Base-by-base conservation (phyloP, 768 basidiomycete genomes). In the Phanerochaete carnosa region DNA sequence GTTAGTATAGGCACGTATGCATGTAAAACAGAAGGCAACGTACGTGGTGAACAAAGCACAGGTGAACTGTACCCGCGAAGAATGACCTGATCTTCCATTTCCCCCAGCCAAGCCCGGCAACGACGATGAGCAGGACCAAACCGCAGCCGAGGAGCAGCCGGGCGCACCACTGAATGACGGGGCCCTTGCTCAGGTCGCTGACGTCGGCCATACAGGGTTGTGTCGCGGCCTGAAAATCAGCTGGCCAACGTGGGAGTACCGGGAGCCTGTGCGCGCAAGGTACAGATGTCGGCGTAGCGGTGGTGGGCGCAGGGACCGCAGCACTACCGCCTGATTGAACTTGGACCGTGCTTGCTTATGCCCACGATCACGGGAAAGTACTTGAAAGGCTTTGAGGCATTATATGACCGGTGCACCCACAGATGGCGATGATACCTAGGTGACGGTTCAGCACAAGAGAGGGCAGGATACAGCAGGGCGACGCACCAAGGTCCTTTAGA, bases 311-410 rank as follows among this genome's bases (percentile, higher is more conserved):
- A 91, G 79, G 98, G 97, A 51, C 95, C 95, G 55, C 96, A 85
- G 25, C 89, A 89, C 97, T 97, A 98, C 97, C 97, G 98, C 74
- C 93, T 91, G 77, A 99, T 96, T 25, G 95, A 97, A 9, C 96
- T 71, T 99, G 85, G 47, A 95, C 90, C 5, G 96, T 95, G 51
- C 97, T 96, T 1, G 94, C n/a, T n/a, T n/a, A n/a, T 88, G 53
- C 97, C 97, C 11, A 87, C 82, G 23, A 90, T 68, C 26, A 94
- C 92, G 51, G 98, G 85, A 64, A 83, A 76, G 70, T 94, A 97
- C 72, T 98, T 89, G 13, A 98, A 77, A 19, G 91, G 88, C 60
- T 81, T 81, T 4, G 89, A 87, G 35, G 96, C 97, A 70, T 97
- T 98, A 74, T 96, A 99, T 0, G 92, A 82, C 59, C 97, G 86